Evolutionary conservation across 306 rosid species (phyloP).

Genomic region (Gynostemma pentaphyllum): DNA sequence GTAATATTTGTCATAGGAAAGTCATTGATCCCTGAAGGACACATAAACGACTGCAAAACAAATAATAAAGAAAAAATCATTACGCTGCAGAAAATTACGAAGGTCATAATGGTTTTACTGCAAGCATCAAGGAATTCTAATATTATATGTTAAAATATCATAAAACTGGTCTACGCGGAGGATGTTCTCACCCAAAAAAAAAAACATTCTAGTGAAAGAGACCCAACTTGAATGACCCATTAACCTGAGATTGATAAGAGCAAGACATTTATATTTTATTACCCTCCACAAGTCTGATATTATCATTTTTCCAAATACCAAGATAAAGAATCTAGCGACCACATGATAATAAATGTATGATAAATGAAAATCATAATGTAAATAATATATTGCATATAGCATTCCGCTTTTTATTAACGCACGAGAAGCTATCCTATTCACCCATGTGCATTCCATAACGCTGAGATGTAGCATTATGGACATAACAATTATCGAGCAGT

Average conservation of each 20-base stretch:
- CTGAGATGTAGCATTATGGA: neutral
- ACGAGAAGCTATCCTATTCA: neutral
- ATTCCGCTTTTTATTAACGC: neutral
- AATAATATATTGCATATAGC: neutral
- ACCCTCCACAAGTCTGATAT: neutral
- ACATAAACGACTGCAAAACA: slow-evolving; percentile 77
- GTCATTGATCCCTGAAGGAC: slow-evolving; percentile 92
- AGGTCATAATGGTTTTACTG: neutral
- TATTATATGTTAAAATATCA: neutral
- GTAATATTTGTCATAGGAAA: slow-evolving; percentile 78
- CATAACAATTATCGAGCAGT: slow-evolving; percentile 7
- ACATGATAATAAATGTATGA: neutral
- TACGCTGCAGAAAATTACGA: neutral
- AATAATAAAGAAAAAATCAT: slow-evolving; percentile 8
- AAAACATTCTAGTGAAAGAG: neutral
- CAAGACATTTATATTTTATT: neutral
- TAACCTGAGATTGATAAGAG: neutral
- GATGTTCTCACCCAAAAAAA: neutral
- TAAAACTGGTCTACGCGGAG: neutral
- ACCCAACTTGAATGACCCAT: neutral
- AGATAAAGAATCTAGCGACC: neutral
- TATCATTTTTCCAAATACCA: neutral
- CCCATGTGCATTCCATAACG: neutral
- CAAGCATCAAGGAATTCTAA: neutral
- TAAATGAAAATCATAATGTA: neutral